Base-by-base conservation (phyloP, 148 eudicot species). In the Rhododendron williamsianum region DNA sequence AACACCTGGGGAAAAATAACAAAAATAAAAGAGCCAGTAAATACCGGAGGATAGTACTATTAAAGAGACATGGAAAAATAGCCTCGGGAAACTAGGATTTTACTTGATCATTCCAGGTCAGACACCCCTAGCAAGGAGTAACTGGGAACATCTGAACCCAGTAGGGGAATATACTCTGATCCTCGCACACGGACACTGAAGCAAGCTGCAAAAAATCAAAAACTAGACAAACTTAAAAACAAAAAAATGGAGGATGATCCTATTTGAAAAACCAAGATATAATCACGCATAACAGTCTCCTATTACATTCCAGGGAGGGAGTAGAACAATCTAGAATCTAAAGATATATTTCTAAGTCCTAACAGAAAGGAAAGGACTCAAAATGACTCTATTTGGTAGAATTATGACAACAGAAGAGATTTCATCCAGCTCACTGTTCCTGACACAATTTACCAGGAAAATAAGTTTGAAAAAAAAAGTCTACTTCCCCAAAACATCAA, bases 131-230 rank as follows among this genome's bases (percentile, higher is more conserved):
- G 77, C 86, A 92, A 78, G 16, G 94, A 78, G 84, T 88, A 94
- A 90, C 92, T 91, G 56, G 93, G 80, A 84, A 88, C 96, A 76
- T 83, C 91, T 10, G 92, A 89, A 88, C 98, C 99, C 58, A 95
- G 91, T 84, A 92, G 63, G 3, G 98, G 99, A 76, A 94, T 92
- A 85, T 93, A 94, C 85, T 97, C 99, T 3, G 98, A 97, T 86
- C 98, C 98, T 92, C 99, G 93, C 84, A 97, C 98, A 80, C 93
- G 99, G 78, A 95, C 99, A 63, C 98, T 92, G 78, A 89, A 97
- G 90, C 98, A 95, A 89, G 99, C 98, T 97, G 86, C 91, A 93
- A 60, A 41, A 78, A 81, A 1, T 27, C 23, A 27, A 88, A 6
- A 27, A 35, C 74, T 13, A 82, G 9, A 69, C 25, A 67, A 79